Conservation (phyloP, 2,329 filamentous ascomycete species). For the Pseudogymnoascus sp. region DNA sequence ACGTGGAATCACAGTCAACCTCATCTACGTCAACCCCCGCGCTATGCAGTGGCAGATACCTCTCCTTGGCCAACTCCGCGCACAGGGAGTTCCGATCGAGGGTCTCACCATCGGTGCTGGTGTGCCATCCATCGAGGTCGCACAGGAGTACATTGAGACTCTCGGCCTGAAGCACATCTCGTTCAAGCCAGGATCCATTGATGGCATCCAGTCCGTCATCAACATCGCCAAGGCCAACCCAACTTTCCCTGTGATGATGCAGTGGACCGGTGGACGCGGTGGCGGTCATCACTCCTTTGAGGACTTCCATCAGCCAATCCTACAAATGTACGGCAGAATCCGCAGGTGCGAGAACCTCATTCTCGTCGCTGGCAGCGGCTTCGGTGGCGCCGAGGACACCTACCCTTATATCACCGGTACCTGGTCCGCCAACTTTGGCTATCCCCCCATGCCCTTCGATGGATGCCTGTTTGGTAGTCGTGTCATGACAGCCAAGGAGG, state of each 20-base stretch:
- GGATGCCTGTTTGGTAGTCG: constrained; percentile 85
- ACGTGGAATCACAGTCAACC: constrained; percentile 79
- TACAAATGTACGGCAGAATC: constrained; percentile 86
- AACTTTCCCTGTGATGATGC: constrained; percentile 81
- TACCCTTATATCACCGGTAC: constrained; percentile 85
- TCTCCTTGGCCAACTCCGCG: constrained; percentile 67
- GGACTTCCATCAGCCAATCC: constrained; percentile 86
- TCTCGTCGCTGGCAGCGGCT: constrained; percentile 82
- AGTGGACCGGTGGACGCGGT: constrained; percentile 92
- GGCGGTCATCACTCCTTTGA: constrained; percentile 93
- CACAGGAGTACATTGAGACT: constrained; percentile 88
- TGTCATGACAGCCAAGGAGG: constrained; percentile 92
- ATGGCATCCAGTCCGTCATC: constrained; percentile 81
- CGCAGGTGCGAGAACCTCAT: constrained; percentile 80
- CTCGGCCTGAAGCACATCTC: constrained; percentile 86
- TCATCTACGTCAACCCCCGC: constrained; percentile 84
- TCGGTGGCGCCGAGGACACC: constrained; percentile 81
- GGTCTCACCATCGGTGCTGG: constrained; percentile 88
- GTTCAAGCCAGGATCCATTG: constrained; percentile 87
- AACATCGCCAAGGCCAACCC: constrained; percentile 94
- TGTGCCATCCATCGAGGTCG: constrained; percentile 87
- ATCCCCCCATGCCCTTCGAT: constrained; percentile 90
- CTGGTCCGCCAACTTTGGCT: constrained; percentile 82
- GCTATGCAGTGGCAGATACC: constrained; percentile 93
- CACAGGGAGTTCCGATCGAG: constrained; percentile 83